Evolutionary conservation across 345 rosid genomes (phyloP).

Genomic region (Limnanthes douglasii): DNA sequence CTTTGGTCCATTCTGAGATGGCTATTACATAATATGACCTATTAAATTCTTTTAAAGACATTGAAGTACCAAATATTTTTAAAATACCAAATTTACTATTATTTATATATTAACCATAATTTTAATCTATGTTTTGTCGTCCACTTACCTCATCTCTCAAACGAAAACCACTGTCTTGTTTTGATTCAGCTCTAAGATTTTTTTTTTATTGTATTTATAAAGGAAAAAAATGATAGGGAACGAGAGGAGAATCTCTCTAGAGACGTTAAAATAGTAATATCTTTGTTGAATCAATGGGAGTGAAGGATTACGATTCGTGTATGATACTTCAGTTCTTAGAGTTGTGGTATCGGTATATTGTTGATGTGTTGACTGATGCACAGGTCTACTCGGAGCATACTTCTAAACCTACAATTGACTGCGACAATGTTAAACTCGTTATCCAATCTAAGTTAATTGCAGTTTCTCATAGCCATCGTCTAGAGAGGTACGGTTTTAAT

Average conservation of each 20-base stretch:
- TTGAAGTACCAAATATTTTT: no score
- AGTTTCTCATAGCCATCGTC: slow-evolving; percentile 95
- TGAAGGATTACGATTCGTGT: slow-evolving; percentile 81
- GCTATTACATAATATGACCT: no score
- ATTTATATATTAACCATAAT: no score
- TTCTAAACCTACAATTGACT: slow-evolving; percentile 54
- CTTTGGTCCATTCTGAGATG: no score
- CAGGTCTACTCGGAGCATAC: slow-evolving; percentile 93
- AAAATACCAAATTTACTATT: no score
- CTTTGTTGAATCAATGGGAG: slow-evolving; percentile 84
- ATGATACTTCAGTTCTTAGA: slow-evolving; percentile 81
- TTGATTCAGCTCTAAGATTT: no score
- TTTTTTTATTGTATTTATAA: no score
- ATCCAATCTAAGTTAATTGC: slow-evolving; percentile 78
- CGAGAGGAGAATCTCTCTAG: slow-evolving; percentile 58
- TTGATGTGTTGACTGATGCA: slow-evolving; percentile 68
- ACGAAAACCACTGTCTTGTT: no score
- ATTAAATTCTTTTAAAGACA: no score
- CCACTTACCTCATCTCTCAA: no score
- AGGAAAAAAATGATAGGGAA: slow-evolving; percentile 9
- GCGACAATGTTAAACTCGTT: slow-evolving; percentile 83
- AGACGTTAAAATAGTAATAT: slow-evolving; percentile 78
- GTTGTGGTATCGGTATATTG: slow-evolving; percentile 83
- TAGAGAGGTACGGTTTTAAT: slow-evolving; percentile 45
- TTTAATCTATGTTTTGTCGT: no score